phyloP scores from a whole-genome alignment of 345 rosid genomes.

The Anacardium occidentale region DNA sequence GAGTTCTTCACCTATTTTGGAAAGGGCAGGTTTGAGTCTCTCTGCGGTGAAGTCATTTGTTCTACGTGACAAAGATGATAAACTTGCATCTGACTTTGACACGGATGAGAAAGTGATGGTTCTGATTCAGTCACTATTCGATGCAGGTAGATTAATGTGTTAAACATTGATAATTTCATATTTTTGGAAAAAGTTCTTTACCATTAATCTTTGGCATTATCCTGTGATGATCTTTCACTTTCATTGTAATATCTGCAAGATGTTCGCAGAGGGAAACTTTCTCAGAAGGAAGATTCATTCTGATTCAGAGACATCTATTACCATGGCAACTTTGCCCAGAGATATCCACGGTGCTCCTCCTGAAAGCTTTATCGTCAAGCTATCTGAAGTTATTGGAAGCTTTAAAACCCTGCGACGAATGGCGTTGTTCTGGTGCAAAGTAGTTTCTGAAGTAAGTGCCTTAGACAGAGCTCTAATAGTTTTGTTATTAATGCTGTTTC shows the following conservation, averaged over 20 bases:
- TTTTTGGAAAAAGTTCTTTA: not conserved
- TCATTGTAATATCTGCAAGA: conserved; percentile 71
- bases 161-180: conserved; percentile 12
- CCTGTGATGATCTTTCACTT: conserved; percentile 55
- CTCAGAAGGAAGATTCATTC: conserved; percentile 64
- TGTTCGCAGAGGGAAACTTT: conserved; percentile 72
- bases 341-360: conserved; percentile 91
- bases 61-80: conserved; percentile 90
- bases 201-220: conserved; percentile 20
- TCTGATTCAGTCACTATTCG: conserved; percentile 54
- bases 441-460: conserved; percentile 75
- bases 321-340: conserved; percentile 48
- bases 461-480: conserved; percentile 14
- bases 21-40: conserved; percentile 78
- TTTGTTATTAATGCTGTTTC: not conserved
- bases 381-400: conserved; percentile 93
- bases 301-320: conserved; percentile 41
- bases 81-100: conserved; percentile 51
- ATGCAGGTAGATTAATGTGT: conserved; percentile 54
- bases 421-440: conserved; percentile 84
- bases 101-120: conserved; percentile 63
- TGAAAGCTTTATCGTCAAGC: conserved; percentile 67
- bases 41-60: conserved; percentile 87
- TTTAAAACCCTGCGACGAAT: conserved; percentile 69
- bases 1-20: conserved; percentile 78